Percentiles rank a stretch among this genome's conserved stretches.
phyloP scores from a whole-genome alignment of 177 flowering plant species.

The Vitis hybrid region DNA sequence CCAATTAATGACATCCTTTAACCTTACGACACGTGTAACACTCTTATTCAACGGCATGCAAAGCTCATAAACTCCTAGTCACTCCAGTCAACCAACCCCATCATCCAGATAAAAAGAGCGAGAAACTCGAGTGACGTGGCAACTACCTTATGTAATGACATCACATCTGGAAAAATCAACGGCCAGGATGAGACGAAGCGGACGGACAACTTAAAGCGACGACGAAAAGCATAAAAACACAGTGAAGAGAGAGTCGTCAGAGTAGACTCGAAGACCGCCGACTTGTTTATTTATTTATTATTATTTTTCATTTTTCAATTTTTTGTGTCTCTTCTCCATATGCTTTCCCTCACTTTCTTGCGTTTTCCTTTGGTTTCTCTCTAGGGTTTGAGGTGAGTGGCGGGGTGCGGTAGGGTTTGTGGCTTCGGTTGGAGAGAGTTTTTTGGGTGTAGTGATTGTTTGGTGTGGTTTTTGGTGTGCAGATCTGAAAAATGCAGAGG shows the following conservation, averaged over 20 bases:
- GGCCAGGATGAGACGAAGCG: neutral
- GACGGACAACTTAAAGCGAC: neutral
- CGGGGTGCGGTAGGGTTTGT: neutral
- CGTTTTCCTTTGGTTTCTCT: neutral
- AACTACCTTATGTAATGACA: neutral
- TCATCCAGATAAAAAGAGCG: neutral
- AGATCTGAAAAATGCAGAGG: slow-evolving; percentile 57
- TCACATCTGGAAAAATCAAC: neutral
- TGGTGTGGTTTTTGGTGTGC: slow-evolving; percentile 10
- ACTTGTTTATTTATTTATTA: neutral
- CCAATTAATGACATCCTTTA: neutral
- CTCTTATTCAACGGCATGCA: neutral
- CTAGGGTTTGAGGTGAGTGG: neutral
- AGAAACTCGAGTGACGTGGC: neutral
- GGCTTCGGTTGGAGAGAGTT: neutral
- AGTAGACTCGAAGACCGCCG: neutral
- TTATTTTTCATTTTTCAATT: neutral
- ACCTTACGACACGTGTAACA: neutral
- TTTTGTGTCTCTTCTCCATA: neutral
- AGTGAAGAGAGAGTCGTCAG: neutral
- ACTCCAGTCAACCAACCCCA: too few relatives aligned
- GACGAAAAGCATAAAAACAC: neutral
- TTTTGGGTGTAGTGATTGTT: neutral
- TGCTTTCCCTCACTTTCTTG: neutral
- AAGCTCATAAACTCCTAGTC: neutral